Evolutionary conservation across 306 rosid species (phyloP), one percentile per base, ranked within the genome.

Genomic region (Ammopiptanthus mongolicus): DNA sequence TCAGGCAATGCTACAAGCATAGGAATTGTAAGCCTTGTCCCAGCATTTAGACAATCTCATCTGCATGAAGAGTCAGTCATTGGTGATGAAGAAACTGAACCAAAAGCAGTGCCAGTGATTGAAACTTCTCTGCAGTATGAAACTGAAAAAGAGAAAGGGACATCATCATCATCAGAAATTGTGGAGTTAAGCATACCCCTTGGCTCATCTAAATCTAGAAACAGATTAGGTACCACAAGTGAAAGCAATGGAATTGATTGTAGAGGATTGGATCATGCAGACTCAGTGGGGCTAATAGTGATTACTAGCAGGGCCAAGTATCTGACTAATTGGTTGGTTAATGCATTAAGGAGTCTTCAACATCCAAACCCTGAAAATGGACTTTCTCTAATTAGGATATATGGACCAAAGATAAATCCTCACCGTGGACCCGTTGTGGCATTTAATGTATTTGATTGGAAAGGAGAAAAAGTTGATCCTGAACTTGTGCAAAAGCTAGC

Each of bases 371-470:
- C 77, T 48, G 91, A 85, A 78, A 53, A 63, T 64, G 90, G 89
- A 22, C 75, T 58, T 74, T 67, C 83, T 0, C 47, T 93, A 5
- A 83, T 93, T 48, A 88, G 78, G 83, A 86, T 93, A 37, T 91
- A 91, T 68, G 97, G 98, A 12, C 92, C 97, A 0, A 88, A 88
- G 47, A 50, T 91, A 7, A 82, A 68, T 29, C 19, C 79, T 5
- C 83, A 85, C n/a, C 84, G 96, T 74, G 98, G 98, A 31, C 86
- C 90, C 0, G 67, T 88, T 0, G 22, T 93, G 36, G 96, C 97
- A 7, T 93, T 93, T 80, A 93, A 93, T 52, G 67, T 93, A 8
- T 93, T 91, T 71, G 98, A 93, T 18, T 93, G 98, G 97, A 91
- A 89, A 83, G 96, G 96, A 37, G 96, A 93, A 28, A 91, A 89